phyloP scores from a whole-genome alignment of 1,284 basidiomycete genomes.

The Fomes fomentarius region DNA sequence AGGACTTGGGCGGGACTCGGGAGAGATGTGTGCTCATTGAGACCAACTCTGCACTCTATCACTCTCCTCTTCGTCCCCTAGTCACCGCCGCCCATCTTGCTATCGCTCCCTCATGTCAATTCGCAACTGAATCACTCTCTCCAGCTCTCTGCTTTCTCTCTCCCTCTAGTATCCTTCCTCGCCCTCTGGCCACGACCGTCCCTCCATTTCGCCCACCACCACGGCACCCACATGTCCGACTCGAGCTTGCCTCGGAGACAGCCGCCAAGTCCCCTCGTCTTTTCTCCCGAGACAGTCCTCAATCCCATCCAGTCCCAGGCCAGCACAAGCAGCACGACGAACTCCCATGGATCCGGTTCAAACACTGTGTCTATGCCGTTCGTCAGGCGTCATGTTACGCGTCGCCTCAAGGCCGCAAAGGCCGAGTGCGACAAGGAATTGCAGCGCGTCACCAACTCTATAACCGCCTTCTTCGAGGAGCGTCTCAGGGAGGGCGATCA shows the following conservation, averaged over 20 bases:
- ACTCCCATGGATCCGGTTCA: conserved; percentile 54
- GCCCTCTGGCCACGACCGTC: conserved; percentile 17
- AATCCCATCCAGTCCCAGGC: conserved; percentile 49
- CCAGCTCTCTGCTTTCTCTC: conserved; percentile 20
- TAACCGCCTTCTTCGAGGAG: conserved; percentile 94
- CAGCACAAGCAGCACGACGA: conserved; percentile 27
- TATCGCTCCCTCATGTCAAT: conserved; percentile 34
- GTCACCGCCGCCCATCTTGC: conserved; percentile 30
- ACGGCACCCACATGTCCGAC: conserved; percentile 60
- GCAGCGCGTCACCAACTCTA: conserved; percentile 88
- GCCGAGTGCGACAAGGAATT: conserved; percentile 96
- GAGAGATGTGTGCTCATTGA: conserved; percentile 25
- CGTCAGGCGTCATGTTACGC: conserved; percentile 91
- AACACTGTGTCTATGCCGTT: conserved; percentile 88
- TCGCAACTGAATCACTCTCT: conserved; percentile 24
- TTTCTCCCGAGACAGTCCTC: conserved; percentile 66
- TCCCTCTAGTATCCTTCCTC: conserved; percentile 23
- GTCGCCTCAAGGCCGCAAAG: conserved; percentile 93
- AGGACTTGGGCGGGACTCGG: conserved; percentile 11
- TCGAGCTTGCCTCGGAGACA: conserved; percentile 61
- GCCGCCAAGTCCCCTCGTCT: conserved; percentile 76
- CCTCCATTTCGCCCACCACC: conserved; percentile 19
- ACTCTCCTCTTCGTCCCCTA: conserved; percentile 27
- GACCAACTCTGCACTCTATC: conserved; percentile 23
- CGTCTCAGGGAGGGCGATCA: conserved; percentile 76